Conservation (phyloP, 116 monocot species). For the Dioscorea cayenensis region DNA sequence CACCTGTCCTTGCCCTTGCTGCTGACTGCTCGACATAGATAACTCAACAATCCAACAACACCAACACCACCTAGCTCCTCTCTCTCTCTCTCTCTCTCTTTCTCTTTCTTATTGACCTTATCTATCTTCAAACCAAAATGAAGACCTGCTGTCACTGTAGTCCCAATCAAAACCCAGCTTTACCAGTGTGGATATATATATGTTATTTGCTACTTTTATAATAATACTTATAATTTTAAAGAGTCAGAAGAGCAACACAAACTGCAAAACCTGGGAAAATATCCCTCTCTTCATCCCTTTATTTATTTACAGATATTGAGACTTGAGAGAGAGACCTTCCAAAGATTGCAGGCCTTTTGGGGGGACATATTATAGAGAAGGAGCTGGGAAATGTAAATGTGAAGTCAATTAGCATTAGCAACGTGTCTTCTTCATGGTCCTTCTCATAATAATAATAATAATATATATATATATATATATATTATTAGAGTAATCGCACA, state of each 20-base stretch:
- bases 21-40: not conserved
- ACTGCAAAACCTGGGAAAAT: not conserved
- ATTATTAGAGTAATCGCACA: too few relatives aligned
- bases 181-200: too few relatives aligned
- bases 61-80: not conserved
- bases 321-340: too few relatives aligned
- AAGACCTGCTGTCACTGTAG: not conserved
- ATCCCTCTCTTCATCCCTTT: too few relatives aligned
- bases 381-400: not conserved
- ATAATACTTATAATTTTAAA: not conserved
- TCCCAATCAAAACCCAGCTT: not conserved
- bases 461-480: not conserved
- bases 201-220: not conserved
- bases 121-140: not conserved
- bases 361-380: not conserved
- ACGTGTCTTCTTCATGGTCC: conserved; percentile 1
- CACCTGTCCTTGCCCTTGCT: conserved; percentile 9
- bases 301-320: too few relatives aligned
- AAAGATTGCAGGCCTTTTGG: not conserved
- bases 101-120: too few relatives aligned
- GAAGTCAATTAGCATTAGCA: not conserved
- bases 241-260: not conserved
- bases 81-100: conserved; percentile 1
- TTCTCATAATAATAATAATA: not conserved
- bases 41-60: not conserved